Evolutionary conservation across 1,284 basidiomycete genomes (phyloP).

Genomic region (Inonotus obliquus): DNA sequence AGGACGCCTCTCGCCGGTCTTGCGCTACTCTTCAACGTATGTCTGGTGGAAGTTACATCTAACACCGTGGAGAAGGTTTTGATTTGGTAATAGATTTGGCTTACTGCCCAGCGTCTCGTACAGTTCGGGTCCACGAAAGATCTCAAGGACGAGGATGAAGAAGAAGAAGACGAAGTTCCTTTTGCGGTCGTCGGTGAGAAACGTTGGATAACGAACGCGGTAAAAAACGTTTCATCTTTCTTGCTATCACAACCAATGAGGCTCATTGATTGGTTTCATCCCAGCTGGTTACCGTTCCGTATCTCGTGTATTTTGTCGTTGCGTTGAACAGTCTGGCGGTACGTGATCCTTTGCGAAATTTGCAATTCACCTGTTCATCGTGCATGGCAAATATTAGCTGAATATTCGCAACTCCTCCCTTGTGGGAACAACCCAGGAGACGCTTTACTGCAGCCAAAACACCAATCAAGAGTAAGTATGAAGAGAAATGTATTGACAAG

Average conservation of each 20-base stretch:
- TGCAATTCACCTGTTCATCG: not conserved
- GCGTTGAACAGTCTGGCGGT: not conserved
- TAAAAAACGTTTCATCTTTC: not conserved
- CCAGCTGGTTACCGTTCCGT: not conserved
- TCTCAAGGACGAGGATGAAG: not conserved
- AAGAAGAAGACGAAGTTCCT: not conserved
- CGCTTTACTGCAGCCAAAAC: not conserved
- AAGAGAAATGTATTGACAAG: not conserved
- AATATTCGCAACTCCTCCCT: not conserved
- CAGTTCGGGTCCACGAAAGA: not conserved
- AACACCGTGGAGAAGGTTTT: not conserved
- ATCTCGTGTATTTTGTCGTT: not conserved
- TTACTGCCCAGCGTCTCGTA: not conserved
- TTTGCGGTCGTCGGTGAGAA: not conserved
- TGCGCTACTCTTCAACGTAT: constrained; percentile 2
- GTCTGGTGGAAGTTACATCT: not conserved
- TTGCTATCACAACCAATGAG: not conserved
- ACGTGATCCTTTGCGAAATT: not conserved
- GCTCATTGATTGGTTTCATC: not conserved
- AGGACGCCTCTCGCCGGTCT: not conserved
- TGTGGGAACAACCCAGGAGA: not conserved
- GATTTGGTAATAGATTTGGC: not conserved
- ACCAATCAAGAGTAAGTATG: not conserved
- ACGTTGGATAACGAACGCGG: not conserved
- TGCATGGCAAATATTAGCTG: not conserved